phyloP scores from a whole-genome alignment of 1,284 basidiomycete species.

The Fomitopsis pinicola region DNA sequence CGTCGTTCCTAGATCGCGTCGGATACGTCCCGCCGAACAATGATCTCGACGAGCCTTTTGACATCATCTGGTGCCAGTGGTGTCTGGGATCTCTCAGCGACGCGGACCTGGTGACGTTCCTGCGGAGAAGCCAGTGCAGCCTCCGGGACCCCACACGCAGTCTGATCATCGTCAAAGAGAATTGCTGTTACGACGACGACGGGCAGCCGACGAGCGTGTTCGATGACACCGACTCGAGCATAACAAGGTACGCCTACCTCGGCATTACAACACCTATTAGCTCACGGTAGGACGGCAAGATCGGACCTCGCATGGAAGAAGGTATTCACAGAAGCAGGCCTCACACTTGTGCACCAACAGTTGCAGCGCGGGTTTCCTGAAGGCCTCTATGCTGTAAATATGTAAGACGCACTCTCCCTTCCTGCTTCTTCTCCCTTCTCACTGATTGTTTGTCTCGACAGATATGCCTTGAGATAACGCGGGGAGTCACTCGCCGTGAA shows the following conservation, averaged over 20 bases:
- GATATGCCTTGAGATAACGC: constrained; percentile 52
- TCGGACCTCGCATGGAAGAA: constrained; percentile 81
- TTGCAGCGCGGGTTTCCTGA: constrained; percentile 76
- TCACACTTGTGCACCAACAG: constrained; percentile 66
- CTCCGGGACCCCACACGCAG: constrained; percentile 47
- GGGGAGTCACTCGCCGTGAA: not conserved
- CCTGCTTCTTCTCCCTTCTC: constrained; percentile 1
- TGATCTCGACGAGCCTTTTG: constrained; percentile 49
- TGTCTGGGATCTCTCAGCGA: constrained; percentile 87
- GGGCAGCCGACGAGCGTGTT: constrained; percentile 59
- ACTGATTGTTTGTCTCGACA: constrained; percentile 18
- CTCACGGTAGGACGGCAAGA: constrained; percentile 34
- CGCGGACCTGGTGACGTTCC: constrained; percentile 72
- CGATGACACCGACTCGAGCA: constrained; percentile 84
- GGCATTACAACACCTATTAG: not conserved
- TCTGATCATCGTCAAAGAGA: constrained; percentile 88
- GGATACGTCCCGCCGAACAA: constrained; percentile 43
- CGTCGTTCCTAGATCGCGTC: constrained; percentile 49
- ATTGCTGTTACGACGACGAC: constrained; percentile 65
- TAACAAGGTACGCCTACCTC: constrained; percentile 59
- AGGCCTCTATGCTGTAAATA: constrained; percentile 81
- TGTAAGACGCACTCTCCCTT: constrained; percentile 42
- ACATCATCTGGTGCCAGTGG: constrained; percentile 94
- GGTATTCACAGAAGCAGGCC: constrained; percentile 66
- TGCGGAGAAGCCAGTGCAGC: constrained; percentile 56